phyloP scores from a whole-genome alignment of 768 basidiomycete genomes.

The Pleurotus djamor region DNA sequence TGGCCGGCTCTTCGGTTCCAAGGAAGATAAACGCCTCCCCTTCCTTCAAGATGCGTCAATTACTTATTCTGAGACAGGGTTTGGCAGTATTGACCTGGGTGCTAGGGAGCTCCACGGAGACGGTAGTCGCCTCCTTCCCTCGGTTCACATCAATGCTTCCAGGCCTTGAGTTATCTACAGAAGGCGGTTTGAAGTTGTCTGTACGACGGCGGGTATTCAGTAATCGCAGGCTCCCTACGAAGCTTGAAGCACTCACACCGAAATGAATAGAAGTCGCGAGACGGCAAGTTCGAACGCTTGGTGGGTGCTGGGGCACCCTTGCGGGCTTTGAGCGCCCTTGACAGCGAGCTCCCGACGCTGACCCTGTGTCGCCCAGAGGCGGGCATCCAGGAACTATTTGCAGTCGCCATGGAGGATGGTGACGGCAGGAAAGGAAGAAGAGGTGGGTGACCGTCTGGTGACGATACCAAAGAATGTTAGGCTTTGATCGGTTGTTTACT shows the following conservation, averaged over 20 bases:
- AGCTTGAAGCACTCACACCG: constrained; percentile 50
- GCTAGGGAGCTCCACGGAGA: constrained; percentile 66
- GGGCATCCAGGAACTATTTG: constrained; percentile 53
- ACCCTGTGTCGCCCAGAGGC: constrained; percentile 56
- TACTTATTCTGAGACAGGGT: not conserved
- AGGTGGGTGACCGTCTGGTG: not conserved
- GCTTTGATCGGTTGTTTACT: not conserved
- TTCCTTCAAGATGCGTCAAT: constrained; percentile 26
- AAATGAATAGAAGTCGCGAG: constrained; percentile 75
- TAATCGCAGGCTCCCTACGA: not conserved
- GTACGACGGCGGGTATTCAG: not conserved
- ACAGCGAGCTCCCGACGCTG: constrained; percentile 59
- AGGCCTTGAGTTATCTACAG: constrained; percentile 62
- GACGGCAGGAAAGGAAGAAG: constrained; percentile 1
- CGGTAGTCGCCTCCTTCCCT: constrained; percentile 45
- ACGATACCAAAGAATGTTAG: not conserved
- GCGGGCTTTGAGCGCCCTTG: constrained; percentile 67
- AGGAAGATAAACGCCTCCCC: constrained; percentile 54
- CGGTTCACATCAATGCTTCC: constrained; percentile 64
- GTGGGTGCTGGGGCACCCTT: constrained; percentile 40
- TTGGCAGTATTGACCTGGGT: constrained; percentile 46
- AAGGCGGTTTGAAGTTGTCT: constrained; percentile 80
- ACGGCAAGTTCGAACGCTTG: constrained; percentile 48
- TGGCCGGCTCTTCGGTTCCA: constrained; percentile 57
- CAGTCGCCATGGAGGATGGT: constrained; percentile 33